Conservation (phyloP, 371 early-diverging fungal species). For the Chytridiales sp. region DNA sequence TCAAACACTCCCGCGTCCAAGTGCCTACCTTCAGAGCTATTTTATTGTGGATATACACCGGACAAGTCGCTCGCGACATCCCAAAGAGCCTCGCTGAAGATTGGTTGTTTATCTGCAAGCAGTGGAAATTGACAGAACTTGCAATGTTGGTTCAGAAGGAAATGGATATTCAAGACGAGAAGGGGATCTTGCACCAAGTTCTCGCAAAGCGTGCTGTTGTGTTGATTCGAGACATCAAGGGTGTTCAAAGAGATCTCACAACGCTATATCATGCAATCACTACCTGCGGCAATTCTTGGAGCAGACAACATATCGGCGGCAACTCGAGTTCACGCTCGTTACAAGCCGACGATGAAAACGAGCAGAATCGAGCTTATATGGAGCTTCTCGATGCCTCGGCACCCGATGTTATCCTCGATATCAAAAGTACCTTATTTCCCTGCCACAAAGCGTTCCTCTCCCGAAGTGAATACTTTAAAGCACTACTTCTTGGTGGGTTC, state of each 20-base stretch:
- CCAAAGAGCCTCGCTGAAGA: neutral
- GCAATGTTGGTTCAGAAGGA: neutral
- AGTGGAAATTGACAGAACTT: slow-evolving; percentile 12
- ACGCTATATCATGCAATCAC: neutral
- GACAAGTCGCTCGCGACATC: slow-evolving; percentile 11
- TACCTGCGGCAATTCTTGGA: neutral
- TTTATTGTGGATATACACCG: slow-evolving; percentile 28
- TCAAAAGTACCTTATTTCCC: slow-evolving; percentile 18
- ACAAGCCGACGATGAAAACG: neutral
- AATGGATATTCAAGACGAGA: slow-evolving; percentile 1
- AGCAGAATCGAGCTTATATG: neutral
- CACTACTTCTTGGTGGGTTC: slow-evolving; percentile 19
- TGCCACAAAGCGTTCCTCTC: slow-evolving; percentile 30
- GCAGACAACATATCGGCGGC: neutral
- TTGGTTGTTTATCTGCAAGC: slow-evolving; percentile 17
- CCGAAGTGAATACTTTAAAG: slow-evolving; percentile 31
- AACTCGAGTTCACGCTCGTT: neutral
- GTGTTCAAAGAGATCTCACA: slow-evolving; percentile 7
- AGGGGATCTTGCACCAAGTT: neutral
- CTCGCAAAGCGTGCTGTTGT: neutral
- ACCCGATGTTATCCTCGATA: slow-evolving; percentile 25
- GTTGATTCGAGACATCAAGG: slow-evolving; percentile 4
- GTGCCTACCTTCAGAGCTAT: slow-evolving; percentile 5
- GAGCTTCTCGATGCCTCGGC: slow-evolving; percentile 15
- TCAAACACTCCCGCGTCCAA: slow-evolving; percentile 9